These are phyloP conservation scores for Euphorbia lathyris DNA, from an alignment of 345 rosid species.

Conservation along the genomic window DNA sequence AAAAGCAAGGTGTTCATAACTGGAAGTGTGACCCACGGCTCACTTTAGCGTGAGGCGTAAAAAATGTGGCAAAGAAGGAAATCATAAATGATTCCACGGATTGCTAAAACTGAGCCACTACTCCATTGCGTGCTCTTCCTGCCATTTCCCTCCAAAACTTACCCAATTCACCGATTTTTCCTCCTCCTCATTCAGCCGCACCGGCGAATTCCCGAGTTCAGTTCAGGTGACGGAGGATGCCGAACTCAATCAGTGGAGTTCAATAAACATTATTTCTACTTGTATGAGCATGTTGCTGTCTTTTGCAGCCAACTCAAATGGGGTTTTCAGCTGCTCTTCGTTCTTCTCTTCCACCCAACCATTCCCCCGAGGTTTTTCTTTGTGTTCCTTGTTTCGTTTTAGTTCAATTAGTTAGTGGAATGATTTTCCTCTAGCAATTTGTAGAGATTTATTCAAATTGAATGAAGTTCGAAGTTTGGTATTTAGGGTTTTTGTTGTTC, in stretches of 20 bases:
- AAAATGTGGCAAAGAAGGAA: neutral
- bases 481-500: neutral
- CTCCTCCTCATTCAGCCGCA: neutral
- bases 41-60: neutral
- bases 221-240: neutral
- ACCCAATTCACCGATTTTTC: too few relatives aligned
- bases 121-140: too few relatives aligned
- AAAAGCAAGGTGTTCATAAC: neutral
- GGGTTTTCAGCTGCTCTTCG: constrained; percentile 49
- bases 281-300: neutral
- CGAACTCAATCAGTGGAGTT: neutral
- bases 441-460: neutral
- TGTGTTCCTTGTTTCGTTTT: neutral
- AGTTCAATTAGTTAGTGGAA: neutral
- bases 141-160: too few relatives aligned
- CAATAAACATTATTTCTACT: neutral
- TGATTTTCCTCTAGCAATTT: neutral
- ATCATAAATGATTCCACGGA: neutral
- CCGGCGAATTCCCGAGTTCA: neutral
- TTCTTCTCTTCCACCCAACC: constrained; percentile 32
- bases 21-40: neutral
- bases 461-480: neutral
- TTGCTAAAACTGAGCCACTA: neutral
- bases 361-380: constrained; percentile 30
- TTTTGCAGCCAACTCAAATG: constrained; percentile 30